A percentile compares a stretch with the other conserved stretches of the same genome.
These are phyloP conservation scores for Elsinoe necatrix DNA, from an alignment of 2,329 filamentous ascomycete genomes.

Conservation along the genomic window DNA sequence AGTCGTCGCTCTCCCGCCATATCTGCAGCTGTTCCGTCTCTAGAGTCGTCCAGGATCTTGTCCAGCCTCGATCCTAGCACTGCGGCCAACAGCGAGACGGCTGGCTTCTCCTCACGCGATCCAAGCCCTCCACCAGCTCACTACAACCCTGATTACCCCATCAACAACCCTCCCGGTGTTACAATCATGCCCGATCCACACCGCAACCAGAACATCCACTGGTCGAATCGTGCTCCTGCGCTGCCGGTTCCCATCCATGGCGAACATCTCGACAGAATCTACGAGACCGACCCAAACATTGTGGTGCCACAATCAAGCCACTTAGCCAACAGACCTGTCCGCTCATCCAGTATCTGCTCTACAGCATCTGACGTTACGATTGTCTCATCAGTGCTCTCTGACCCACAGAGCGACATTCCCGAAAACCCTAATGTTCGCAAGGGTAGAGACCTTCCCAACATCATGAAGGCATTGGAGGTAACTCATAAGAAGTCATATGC, in stretches of 20 bases:
- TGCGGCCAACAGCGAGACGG: neutral
- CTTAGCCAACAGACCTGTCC: neutral
- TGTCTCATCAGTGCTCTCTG: neutral
- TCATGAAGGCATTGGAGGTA: neutral
- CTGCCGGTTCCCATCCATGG: neutral
- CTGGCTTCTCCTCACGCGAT: neutral
- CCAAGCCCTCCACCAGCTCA: neutral
- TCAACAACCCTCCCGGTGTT: neutral
- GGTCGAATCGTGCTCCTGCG: neutral
- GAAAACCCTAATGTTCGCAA: neutral
- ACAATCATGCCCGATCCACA: neutral
- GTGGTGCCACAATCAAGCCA: neutral
- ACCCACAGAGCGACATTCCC: neutral
- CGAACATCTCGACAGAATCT: neutral
- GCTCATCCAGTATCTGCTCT: neutral
- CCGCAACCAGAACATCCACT: neutral
- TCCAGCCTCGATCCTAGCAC: neutral
- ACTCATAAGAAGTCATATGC: neutral
- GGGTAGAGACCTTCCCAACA: slow-evolving; percentile 1
- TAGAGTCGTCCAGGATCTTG: neutral
- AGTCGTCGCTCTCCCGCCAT: neutral
- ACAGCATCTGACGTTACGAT: neutral
- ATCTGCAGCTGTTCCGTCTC: neutral
- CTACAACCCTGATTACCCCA: neutral
- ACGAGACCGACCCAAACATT: neutral